Evolutionary conservation across 2,329 filamentous ascomycete species (phyloP), one percentile per base, ranked within the genome.

Genomic region (Lomentospora prolificans): DNA sequence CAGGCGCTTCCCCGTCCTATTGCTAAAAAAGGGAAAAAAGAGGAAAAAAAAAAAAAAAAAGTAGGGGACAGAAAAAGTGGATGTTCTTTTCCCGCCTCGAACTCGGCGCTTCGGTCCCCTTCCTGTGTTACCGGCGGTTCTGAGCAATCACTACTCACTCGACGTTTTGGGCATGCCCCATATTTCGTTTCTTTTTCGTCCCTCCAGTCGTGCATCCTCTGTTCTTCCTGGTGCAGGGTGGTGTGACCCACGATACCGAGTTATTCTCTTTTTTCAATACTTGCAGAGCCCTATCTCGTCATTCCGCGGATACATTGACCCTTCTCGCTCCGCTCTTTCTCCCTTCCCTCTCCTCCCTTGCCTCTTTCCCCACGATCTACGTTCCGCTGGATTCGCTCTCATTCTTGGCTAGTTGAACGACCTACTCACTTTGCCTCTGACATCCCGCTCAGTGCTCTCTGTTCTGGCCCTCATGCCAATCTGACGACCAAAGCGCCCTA

Each of bases 71-170:
- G 14, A 39, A 12, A 17, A 12, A 17, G 14, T 39, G 33, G 33
- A 39, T 39, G 33, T 39, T 55, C 41, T 31, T 41, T 55, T 17
- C 55, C 55, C 25, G 53, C 53, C 17, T 57, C 27, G 41, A 31
- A 31, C 53, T 24, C 28, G 27, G 14, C 24, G n/a, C 39, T 46
- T 27, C 44, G 10, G 36, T 30, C 12, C 48, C 36, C 28, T 50
- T 50, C n/a, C 50, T 19, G 10, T 22, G 25, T 12, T 50, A 27
- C 55, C 19, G 17, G 14, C 17, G 33, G 4, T 12, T 14, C 33
- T 12, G 33, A 17, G 25, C 46, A 19, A 17, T 50, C 46, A 9
- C 17, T 28, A 50, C 14, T 50, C 5, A 14, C 33, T 17, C 33
- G 33, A 17, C 33, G 33, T 39, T 39, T 39, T 17, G 14, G 14